Percentiles rank a stretch among this genome's conserved stretches.
Evolutionary conservation across 2,329 filamentous ascomycete species (phyloP).

Genomic region (Penicillium sp.): DNA sequence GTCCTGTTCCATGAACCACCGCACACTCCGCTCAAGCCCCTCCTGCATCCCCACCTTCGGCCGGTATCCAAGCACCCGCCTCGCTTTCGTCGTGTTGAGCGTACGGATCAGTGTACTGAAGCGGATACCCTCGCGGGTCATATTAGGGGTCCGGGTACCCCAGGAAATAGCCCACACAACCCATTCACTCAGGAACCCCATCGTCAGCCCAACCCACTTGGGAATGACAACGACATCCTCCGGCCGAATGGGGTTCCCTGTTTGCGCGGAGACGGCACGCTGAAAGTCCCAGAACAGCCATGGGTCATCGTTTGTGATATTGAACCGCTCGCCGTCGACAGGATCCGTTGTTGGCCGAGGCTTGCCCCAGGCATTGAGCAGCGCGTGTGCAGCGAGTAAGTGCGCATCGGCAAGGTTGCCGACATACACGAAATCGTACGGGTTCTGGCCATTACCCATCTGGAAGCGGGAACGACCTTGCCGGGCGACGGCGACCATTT

Average conservation of each 20-base stretch:
- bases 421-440: conserved; percentile 13
- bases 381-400: conserved; percentile 1
- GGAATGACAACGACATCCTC: conserved; percentile 12
- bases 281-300: conserved; percentile 19
- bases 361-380: conserved; percentile 5
- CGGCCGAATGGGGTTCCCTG: background rate
- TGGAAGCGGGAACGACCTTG: conserved; percentile 9
- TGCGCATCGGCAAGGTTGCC: conserved; percentile 14
- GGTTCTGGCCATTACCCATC: conserved; percentile 12
- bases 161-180: background rate
- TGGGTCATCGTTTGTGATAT: conserved; percentile 10
- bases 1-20: conserved; percentile 10
- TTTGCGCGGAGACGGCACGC: background rate
- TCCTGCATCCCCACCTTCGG: conserved; percentile 5
- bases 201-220: conserved; percentile 11
- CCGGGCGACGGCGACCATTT: conserved; percentile 10
- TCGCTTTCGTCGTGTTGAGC: conserved; percentile 8
- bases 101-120: conserved; percentile 13
- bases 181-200: conserved; percentile 13
- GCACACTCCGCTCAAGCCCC: conserved; percentile 10
- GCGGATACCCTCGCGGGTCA: conserved; percentile 15
- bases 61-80: conserved; percentile 13
- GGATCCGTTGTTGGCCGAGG: background rate
- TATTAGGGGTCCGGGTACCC: conserved; percentile 2
- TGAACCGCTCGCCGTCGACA: conserved; percentile 13